Evolutionary conservation across 257 asterid genomes (phyloP).

Genomic region (Sherardia arvensis): DNA sequence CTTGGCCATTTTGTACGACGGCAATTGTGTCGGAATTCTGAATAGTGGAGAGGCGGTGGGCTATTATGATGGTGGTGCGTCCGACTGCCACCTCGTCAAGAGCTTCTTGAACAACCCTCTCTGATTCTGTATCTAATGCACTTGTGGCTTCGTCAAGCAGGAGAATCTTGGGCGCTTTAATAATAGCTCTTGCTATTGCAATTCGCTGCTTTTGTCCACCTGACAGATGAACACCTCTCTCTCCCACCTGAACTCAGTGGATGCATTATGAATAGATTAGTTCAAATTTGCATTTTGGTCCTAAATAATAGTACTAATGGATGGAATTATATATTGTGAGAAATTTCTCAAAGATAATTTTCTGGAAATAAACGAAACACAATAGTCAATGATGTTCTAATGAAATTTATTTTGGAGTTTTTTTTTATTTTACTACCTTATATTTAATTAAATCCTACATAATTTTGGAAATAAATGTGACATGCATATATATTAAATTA

Average conservation of each 20-base stretch:
- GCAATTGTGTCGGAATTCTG: slow-evolving; percentile 65
- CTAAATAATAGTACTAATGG: no score
- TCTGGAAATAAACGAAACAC: no score
- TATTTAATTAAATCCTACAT: no score
- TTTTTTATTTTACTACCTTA: no score
- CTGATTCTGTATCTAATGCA: slow-evolving; percentile 83
- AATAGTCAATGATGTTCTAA: no score
- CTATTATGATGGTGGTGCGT: slow-evolving; percentile 70
- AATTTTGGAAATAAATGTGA: no score
- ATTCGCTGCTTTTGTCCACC: slow-evolving; percentile 95
- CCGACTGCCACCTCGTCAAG: slow-evolving; percentile 72
- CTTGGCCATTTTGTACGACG: slow-evolving; percentile 57
- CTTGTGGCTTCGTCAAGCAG: slow-evolving; percentile 93
- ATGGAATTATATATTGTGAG: no score
- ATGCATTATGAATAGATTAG: no score
- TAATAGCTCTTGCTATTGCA: slow-evolving; percentile 84
- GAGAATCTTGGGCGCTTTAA: slow-evolving; percentile 68
- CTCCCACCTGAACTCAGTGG: slow-evolving; percentile 55
- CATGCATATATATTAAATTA: no score
- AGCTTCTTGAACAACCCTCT: slow-evolving; percentile 69
- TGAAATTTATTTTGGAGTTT: no score
- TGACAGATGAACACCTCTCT: slow-evolving; percentile 84
- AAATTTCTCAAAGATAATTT: no score
- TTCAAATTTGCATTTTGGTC: no score
- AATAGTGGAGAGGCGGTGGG: slow-evolving; percentile 92